phyloP scores from a whole-genome alignment of 805 yeast genomes.

The Suhomyces sp. region DNA sequence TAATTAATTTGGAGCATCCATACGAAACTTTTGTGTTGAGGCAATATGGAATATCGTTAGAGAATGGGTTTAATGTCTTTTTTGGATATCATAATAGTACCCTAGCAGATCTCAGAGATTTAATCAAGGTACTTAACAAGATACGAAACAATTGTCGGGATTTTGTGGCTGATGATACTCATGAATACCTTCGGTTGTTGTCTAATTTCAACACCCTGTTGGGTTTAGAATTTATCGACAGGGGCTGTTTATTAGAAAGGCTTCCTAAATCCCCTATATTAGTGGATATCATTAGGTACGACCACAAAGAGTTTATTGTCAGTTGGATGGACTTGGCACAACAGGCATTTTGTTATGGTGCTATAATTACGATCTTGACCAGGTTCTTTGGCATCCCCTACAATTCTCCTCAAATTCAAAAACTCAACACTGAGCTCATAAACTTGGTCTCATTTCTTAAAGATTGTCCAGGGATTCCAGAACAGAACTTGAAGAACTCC shows the following conservation, averaged over 20 bases:
- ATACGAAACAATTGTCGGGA: conserved; percentile 12
- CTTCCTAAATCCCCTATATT: conserved; percentile 8
- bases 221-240: conserved; percentile 13
- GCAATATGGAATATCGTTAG: conserved; percentile 39
- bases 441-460: conserved; percentile 12
- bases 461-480: conserved; percentile 5
- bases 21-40: conserved; percentile 34
- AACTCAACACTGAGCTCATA: conserved; percentile 10
- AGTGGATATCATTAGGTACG: conserved; percentile 13
- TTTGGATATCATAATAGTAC: conserved; percentile 48
- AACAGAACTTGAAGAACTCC: conserved; percentile 11
- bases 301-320: conserved; percentile 8
- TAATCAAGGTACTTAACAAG: conserved; percentile 37
- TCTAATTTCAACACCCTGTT: conserved; percentile 13
- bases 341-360: conserved; percentile 17
- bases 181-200: conserved; percentile 22
- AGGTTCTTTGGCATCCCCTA: conserved; percentile 12
- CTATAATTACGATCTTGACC: conserved; percentile 16
- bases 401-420: conserved; percentile 18
- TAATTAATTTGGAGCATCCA: conserved; percentile 25
- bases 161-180: conserved; percentile 16
- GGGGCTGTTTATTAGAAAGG: conserved; percentile 4
- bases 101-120: conserved; percentile 33
- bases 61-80: conserved; percentile 47
- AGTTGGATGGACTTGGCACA: conserved; percentile 23